These are phyloP conservation scores for Phytophthora vignae DNA, from an alignment of 352 stramenopile species.

Conservation along the genomic window DNA sequence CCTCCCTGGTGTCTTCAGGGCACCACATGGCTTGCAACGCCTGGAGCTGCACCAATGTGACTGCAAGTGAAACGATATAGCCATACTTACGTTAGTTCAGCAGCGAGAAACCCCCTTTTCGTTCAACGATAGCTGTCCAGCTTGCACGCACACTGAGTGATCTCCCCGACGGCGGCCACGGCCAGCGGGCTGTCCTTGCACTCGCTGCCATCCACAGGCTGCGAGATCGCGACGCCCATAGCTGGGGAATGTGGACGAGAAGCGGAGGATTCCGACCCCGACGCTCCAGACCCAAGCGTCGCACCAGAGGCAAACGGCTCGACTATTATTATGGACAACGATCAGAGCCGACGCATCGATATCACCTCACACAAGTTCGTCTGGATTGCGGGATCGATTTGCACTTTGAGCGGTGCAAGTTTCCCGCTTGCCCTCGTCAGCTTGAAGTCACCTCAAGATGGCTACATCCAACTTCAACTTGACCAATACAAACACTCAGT, in stretches of 20 bases:
- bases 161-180: slow-evolving; percentile 59
- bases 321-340: slow-evolving; percentile 12
- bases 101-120: neutral
- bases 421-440: too few species aligned
- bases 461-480: slow-evolving; percentile 32
- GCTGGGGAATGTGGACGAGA: neutral
- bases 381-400: neutral
- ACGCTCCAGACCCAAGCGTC: slow-evolving; percentile 18
- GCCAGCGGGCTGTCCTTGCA: slow-evolving; percentile 52
- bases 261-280: neutral
- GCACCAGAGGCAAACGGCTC: neutral
- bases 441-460: slow-evolving; percentile 6
- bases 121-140: neutral
- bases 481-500: neutral
- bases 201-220: slow-evolving; percentile 14
- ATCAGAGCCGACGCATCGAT: neutral
- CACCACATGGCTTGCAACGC: slow-evolving; percentile 39
- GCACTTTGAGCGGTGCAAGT: neutral
- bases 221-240: slow-evolving; percentile 42
- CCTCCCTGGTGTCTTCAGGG: neutral
- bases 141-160: slow-evolving; percentile 57
- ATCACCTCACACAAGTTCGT: slow-evolving; percentile 3
- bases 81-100: neutral
- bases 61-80: slow-evolving; percentile 21
- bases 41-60: slow-evolving; percentile 50